Percentiles rank a stretch among this genome's conserved stretches.
Evolutionary conservation across 768 basidiomycete species (phyloP).

Genomic region (Suillus sp.): DNA sequence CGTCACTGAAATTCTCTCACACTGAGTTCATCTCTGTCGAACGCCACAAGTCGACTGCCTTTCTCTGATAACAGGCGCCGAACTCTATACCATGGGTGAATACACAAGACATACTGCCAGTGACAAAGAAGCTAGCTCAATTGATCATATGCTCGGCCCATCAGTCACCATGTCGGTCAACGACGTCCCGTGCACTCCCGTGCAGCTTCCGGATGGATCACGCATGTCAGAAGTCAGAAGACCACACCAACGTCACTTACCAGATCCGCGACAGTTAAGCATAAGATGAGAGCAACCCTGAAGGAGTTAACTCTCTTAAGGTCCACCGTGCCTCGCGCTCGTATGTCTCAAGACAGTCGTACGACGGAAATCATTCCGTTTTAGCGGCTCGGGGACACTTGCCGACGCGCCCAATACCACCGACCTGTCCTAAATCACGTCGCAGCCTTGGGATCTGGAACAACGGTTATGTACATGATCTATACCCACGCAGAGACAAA

Average conservation of each 20-base stretch:
- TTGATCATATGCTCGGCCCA: constrained; percentile 8
- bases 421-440: background rate
- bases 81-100: constrained; percentile 4
- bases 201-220: constrained; percentile 15
- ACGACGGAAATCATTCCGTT: constrained; percentile 10
- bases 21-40: constrained; percentile 30
- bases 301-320: constrained; percentile 33
- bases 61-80: constrained; percentile 11
- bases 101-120: constrained; percentile 9
- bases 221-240: constrained; percentile 12
- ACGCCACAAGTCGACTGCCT: constrained; percentile 27
- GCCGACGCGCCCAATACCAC: constrained; percentile 5
- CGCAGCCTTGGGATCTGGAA: background rate
- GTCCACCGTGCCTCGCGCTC: constrained; percentile 22
- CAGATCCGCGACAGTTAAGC: constrained; percentile 24
- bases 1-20: constrained; percentile 31
- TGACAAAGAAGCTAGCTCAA: constrained; percentile 10
- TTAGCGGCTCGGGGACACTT: constrained; percentile 3
- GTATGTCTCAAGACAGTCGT: constrained; percentile 1
- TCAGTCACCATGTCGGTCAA: constrained; percentile 9
- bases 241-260: constrained; percentile 11
- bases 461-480: constrained; percentile 11
- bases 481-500: constrained; percentile 12
- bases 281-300: constrained; percentile 33
- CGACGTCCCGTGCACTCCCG: constrained; percentile 16